phyloP scores from a whole-genome alignment of 306 rosid genomes.

The Luffa acutangula region DNA sequence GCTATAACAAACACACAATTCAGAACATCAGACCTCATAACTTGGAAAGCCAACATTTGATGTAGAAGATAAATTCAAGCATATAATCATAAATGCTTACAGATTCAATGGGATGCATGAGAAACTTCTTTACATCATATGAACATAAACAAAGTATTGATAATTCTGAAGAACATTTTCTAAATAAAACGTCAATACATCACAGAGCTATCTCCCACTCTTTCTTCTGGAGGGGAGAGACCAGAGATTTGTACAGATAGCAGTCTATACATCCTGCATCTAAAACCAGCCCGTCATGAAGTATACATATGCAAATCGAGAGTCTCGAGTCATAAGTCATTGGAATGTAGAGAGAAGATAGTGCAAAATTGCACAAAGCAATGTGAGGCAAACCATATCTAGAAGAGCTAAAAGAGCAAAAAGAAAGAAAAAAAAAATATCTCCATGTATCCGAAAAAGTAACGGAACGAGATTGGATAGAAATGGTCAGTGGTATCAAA shows the following conservation, averaged over 20 bases:
- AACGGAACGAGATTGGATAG: constrained; percentile 6
- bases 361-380: not conserved
- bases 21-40: not conserved
- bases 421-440: too few species aligned
- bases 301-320: not conserved
- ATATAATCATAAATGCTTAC: not conserved
- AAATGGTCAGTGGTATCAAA: constrained; percentile 19
- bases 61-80: not conserved
- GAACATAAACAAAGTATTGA: not conserved
- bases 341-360: not conserved
- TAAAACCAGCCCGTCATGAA: not conserved
- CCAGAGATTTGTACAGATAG: constrained; percentile 1
- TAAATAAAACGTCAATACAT: not conserved
- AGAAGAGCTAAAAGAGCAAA: not conserved
- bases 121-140: not conserved
- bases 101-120: not conserved
- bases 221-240: not conserved
- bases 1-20: not conserved
- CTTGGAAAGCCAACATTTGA: not conserved
- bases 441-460: not conserved
- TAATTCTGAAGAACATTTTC: not conserved
- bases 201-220: not conserved
- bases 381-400: not conserved
- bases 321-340: not conserved
- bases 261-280: not conserved